Percentiles rank a stretch among this genome's conserved stretches.
phyloP scores from a whole-genome alignment of 164 flowering plant genomes.

The Chimonanthus praecox region DNA sequence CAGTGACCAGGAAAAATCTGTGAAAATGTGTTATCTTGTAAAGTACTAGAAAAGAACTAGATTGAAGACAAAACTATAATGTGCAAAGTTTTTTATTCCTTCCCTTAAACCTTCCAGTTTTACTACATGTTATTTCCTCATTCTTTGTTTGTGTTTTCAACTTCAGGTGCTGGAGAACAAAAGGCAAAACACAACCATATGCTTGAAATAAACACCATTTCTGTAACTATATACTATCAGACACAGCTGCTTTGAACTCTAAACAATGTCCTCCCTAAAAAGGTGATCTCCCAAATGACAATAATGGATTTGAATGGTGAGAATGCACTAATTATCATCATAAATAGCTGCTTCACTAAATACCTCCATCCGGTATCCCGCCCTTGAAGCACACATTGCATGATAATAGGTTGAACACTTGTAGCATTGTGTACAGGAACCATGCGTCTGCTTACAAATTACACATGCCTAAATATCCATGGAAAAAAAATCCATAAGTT shows the following conservation, averaged over 20 bases:
- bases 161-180: background rate
- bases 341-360: constrained; percentile 7
- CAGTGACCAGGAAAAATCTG: background rate
- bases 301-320: background rate
- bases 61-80: background rate
- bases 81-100: background rate
- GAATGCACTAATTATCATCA: background rate
- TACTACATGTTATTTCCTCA: background rate
- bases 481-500: background rate
- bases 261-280: background rate
- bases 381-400: constrained; percentile 98
- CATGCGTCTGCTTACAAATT: constrained; percentile 94
- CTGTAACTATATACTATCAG: background rate
- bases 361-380: constrained; percentile 98
- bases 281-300: background rate
- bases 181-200: background rate
- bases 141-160: background rate
- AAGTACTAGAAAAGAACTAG: background rate
- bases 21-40: background rate
- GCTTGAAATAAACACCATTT: background rate
- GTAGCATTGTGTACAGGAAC: constrained; percentile 93
- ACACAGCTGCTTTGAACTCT: background rate
- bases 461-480: constrained; percentile 65
- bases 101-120: background rate
- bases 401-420: constrained; percentile 92